phyloP scores from a whole-genome alignment of 164 flowering plant species.

The Nymphaea thermarum region DNA sequence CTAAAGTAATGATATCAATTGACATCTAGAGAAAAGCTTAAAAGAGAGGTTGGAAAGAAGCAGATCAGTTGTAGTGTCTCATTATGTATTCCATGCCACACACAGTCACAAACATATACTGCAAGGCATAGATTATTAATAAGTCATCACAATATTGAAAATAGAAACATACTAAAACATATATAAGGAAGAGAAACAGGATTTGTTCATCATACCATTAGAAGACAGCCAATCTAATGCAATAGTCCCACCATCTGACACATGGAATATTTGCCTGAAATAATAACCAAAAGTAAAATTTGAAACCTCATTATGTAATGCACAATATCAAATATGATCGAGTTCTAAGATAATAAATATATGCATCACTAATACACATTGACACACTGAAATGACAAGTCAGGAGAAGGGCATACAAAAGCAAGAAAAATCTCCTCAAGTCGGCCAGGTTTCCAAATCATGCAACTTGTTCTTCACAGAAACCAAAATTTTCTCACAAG shows the following conservation, averaged over 20 bases:
- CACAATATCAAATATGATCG: neutral
- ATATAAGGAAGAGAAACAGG: neutral
- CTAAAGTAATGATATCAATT: too few relatives aligned
- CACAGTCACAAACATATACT: too few relatives aligned
- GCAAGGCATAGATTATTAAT: too few relatives aligned
- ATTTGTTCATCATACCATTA: constrained; percentile 38
- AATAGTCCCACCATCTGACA: constrained; percentile 82
- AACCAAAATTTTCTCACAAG: too few relatives aligned
- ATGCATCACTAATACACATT: neutral
- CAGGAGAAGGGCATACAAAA: neutral
- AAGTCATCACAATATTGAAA: neutral
- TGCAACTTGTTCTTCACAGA: too few relatives aligned
- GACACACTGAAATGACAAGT: neutral
- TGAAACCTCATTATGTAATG: constrained; percentile 3
- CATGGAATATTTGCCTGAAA: constrained; percentile 55
- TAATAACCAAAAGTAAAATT: constrained; percentile 1
- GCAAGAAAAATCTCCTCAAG: neutral
- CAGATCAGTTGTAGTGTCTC: too few relatives aligned
- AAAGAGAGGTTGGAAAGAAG: too few relatives aligned
- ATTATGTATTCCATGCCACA: too few relatives aligned
- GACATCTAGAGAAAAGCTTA: too few relatives aligned
- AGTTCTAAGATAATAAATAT: neutral
- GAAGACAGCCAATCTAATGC: constrained; percentile 87
- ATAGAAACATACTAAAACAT: too few relatives aligned
- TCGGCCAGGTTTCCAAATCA: neutral